Evolutionary conservation across 2,329 filamentous ascomycete genomes (phyloP).

Genomic region (Aspergillus quadricinctus): DNA sequence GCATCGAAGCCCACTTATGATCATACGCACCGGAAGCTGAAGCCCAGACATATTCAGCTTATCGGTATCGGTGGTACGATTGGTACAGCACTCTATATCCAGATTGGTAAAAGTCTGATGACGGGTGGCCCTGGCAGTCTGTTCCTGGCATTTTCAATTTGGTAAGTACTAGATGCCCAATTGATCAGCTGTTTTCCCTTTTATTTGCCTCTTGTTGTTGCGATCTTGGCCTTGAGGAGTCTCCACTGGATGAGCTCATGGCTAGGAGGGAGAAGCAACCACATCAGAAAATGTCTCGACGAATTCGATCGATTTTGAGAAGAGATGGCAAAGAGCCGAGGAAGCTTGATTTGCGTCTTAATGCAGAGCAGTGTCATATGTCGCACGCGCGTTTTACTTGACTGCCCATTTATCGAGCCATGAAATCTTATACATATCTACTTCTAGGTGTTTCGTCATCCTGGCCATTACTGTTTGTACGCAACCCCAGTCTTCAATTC

Average conservation of each 20-base stretch:
- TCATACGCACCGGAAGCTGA: constrained; percentile 39
- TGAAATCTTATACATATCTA: constrained; percentile 29
- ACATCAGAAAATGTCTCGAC: not conserved
- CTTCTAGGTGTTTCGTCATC: constrained; percentile 42
- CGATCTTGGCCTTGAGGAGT: constrained; percentile 6
- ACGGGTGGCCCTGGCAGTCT: constrained; percentile 42
- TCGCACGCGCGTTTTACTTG: constrained; percentile 5
- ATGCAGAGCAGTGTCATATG: not conserved
- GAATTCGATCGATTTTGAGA: not conserved
- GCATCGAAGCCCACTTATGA: constrained; percentile 25
- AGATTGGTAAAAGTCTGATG: constrained; percentile 38
- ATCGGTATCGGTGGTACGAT: constrained; percentile 47
- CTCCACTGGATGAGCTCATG: not conserved
- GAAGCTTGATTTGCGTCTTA: not conserved
- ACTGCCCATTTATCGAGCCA: constrained; percentile 6
- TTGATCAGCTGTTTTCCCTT: not conserved
- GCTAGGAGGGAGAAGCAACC: not conserved
- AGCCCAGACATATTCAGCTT: constrained; percentile 44
- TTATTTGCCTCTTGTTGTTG: constrained; percentile 1
- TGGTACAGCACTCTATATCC: constrained; percentile 41
- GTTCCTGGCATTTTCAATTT: constrained; percentile 44
- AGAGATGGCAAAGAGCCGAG: not conserved
- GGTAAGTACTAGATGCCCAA: constrained; percentile 30
- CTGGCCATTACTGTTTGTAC: constrained; percentile 44
- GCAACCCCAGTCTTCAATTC: constrained; percentile 13